Evolutionary conservation across 176 grass and related monocot genomes (phyloP).

Genomic region (Avena eriantha): DNA sequence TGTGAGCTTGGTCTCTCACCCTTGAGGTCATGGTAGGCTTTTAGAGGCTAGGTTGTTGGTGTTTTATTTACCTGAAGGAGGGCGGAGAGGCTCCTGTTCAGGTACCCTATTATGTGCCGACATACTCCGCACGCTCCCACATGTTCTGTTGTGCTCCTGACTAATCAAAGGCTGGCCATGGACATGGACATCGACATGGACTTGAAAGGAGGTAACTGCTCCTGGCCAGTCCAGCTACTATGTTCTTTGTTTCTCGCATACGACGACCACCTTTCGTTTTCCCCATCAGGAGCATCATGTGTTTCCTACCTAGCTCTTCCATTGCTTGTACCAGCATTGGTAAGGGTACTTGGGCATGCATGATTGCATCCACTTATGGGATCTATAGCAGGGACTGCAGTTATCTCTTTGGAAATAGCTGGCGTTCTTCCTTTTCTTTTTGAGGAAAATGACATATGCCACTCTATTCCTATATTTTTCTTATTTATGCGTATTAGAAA

Average conservation of each 20-base stretch:
- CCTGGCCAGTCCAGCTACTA: not conserved
- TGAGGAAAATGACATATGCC: too few relatives aligned
- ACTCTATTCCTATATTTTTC: too few relatives aligned
- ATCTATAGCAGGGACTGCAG: not conserved
- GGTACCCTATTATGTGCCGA: conserved; percentile 50
- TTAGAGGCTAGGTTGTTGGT: conserved; percentile 11
- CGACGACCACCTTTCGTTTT: not conserved
- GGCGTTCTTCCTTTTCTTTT: too few relatives aligned
- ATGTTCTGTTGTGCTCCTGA: conserved; percentile 26
- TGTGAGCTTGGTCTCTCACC: not conserved
- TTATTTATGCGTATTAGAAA: too few relatives aligned
- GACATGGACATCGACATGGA: conserved; percentile 2
- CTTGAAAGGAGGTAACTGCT: conserved; percentile 7
- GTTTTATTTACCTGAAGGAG: not conserved
- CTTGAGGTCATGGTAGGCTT: not conserved
- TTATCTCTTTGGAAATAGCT: not conserved
- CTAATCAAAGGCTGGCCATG: conserved; percentile 39
- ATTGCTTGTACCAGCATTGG: not conserved
- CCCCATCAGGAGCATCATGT: conserved; percentile 13
- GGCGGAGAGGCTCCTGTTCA: not conserved
- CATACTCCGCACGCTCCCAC: conserved; percentile 28
- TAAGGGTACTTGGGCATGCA: not conserved
- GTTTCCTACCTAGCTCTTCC: not conserved
- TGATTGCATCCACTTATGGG: not conserved
- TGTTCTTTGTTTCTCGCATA: not conserved